Conservation (phyloP, 148 eudicot species). For the Arctostaphylos glauca region DNA sequence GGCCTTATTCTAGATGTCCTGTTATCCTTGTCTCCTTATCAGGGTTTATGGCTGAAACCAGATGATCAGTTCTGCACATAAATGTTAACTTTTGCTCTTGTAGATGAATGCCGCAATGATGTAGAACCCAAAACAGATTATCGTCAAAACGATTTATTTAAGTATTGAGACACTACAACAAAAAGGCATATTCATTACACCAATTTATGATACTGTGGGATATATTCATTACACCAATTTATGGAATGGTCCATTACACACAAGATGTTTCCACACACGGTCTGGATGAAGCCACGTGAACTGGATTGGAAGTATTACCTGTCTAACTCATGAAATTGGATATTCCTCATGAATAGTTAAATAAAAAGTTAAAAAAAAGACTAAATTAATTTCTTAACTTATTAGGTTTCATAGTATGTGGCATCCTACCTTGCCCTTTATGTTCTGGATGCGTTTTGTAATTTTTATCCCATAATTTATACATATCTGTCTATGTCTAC, state of each 20-base stretch:
- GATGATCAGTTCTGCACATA: constrained; percentile 93
- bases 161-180: constrained; percentile 4
- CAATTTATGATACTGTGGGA: background rate
- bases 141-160: constrained; percentile 3
- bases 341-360: no score
- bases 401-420: no score
- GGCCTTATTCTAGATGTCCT: background rate
- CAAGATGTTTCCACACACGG: background rate
- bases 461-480: no score
- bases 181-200: no score
- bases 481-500: no score
- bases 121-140: constrained; percentile 26
- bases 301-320: background rate
- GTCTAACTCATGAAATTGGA: background rate
- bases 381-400: no score
- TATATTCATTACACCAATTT: background rate
- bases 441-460: no score
- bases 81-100: constrained; percentile 77
- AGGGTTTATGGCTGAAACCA: constrained; percentile 88
- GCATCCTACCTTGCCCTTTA: no score
- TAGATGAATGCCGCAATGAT: constrained; percentile 52
- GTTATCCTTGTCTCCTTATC: constrained; percentile 2
- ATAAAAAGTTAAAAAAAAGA: no score
- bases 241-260: background rate
- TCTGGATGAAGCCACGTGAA: background rate